These are phyloP conservation scores for Phytophthora cajani DNA, from an alignment of 352 stramenopile species.

Conservation along the genomic window DNA sequence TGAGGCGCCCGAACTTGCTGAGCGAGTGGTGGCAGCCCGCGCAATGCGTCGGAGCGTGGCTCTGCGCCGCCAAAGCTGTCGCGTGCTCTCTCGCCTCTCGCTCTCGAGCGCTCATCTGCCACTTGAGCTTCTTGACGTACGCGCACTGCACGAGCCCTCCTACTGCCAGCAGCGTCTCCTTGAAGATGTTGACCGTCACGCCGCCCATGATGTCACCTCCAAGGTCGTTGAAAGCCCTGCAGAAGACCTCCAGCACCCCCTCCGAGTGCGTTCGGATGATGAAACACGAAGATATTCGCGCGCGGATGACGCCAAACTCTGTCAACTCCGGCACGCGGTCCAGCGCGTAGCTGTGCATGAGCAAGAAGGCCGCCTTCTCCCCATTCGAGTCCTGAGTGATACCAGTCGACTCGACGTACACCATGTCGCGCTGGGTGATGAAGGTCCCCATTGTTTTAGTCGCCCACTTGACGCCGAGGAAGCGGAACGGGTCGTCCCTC, in stretches of 20 bases:
- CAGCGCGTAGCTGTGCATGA: slow-evolving; percentile 49
- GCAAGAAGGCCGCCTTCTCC: slow-evolving; percentile 30
- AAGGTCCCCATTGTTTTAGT: slow-evolving; percentile 38
- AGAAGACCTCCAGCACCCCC: slow-evolving; percentile 53
- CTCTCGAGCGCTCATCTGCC: slow-evolving; percentile 47
- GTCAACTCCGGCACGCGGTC: slow-evolving; percentile 41
- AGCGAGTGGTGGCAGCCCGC: slow-evolving; percentile 38
- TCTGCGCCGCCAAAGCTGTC: slow-evolving; percentile 18
- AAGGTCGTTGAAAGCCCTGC: slow-evolving; percentile 52
- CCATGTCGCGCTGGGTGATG: slow-evolving; percentile 39
- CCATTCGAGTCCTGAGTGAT: slow-evolving; percentile 39
- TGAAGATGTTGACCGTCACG: slow-evolving; percentile 44
- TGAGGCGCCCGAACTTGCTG: slow-evolving; percentile 32
- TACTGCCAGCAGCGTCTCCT: slow-evolving; percentile 43
- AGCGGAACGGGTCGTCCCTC: slow-evolving; percentile 46
- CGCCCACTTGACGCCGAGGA: slow-evolving; percentile 51
- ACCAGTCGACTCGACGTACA: slow-evolving; percentile 49
- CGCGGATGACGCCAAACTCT: slow-evolving; percentile 46
- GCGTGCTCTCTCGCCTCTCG: slow-evolving; percentile 28
- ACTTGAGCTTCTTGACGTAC: slow-evolving; percentile 71
- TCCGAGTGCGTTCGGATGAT: slow-evolving; percentile 42
- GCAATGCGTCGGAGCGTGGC: slow-evolving; percentile 31
- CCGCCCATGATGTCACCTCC: slow-evolving; percentile 44
- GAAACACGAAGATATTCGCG: slow-evolving; percentile 49
- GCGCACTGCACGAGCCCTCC: slow-evolving; percentile 51